phyloP scores from a whole-genome alignment of 2,329 filamentous ascomycete genomes.

The Boeremia lycopersici region DNA sequence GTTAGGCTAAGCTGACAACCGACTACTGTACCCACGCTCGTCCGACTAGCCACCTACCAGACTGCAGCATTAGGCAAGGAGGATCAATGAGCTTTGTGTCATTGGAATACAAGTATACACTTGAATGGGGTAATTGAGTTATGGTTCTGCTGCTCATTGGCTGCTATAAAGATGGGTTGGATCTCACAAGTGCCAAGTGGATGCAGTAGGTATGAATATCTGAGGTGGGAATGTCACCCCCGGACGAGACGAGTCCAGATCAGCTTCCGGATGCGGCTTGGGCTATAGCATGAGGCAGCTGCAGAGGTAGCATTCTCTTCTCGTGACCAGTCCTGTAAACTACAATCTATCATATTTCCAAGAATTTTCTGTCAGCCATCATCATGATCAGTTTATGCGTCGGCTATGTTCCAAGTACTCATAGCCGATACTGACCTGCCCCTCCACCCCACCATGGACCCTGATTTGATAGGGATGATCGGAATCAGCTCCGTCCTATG shows the following conservation, averaged over 20 bases:
- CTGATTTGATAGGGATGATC: not conserved
- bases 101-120: no score
- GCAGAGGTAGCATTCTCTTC: not conserved
- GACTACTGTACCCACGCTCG: not conserved
- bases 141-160: no score
- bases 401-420: not conserved
- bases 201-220: not conserved
- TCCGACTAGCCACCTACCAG: no score
- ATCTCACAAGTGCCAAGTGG: no score
- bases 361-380: not conserved
- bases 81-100: no score
- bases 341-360: not conserved
- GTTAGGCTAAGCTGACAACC: not conserved
- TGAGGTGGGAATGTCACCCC: constrained; percentile 2
- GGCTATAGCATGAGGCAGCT: not conserved
- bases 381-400: not conserved
- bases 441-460: constrained; percentile 4
- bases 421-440: not conserved
- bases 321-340: not conserved
- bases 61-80: no score
- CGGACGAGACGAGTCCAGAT: not conserved
- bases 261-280: not conserved
- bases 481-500: constrained; percentile 2
- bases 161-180: no score
- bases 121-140: no score